Conservation (phyloP, 257 asterid species). For the Prunella vulgaris region DNA sequence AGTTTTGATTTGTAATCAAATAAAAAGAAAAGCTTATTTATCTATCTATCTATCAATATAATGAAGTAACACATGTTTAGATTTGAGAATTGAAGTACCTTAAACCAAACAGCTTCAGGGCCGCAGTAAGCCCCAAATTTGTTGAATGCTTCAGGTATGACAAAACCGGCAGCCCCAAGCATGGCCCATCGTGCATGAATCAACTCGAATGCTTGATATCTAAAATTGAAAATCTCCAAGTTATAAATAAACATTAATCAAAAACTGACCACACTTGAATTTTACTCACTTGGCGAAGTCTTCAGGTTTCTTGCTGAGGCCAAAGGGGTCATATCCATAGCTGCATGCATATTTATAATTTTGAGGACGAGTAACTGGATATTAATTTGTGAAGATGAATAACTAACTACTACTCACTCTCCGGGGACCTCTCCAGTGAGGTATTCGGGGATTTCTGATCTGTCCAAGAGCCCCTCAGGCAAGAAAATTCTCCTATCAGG, state of each 20-base stretch:
- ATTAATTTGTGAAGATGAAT: background rate
- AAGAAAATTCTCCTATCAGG: slow-evolving; percentile 95
- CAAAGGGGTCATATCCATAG: slow-evolving; percentile 97
- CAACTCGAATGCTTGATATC: slow-evolving; percentile 87
- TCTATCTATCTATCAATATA: too few relatives aligned
- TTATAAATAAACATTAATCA: too few relatives aligned
- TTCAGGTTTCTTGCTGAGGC: slow-evolving; percentile 93
- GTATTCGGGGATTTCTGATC: slow-evolving; percentile 94
- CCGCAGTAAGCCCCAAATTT: slow-evolving; percentile 93
- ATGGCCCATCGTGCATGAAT: slow-evolving; percentile 97
- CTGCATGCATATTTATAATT: slow-evolving; percentile 44
- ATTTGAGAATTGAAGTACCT: slow-evolving; percentile 51
- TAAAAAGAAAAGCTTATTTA: too few relatives aligned
- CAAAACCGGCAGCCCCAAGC: slow-evolving; percentile 97
- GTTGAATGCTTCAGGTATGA: slow-evolving; percentile 98
- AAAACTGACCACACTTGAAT: background rate
- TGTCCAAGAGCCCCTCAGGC: slow-evolving; percentile 93
- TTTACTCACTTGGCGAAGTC: slow-evolving; percentile 72
- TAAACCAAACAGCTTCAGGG: slow-evolving; percentile 99
- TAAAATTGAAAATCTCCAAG: background rate
- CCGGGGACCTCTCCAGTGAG: slow-evolving; percentile 93
- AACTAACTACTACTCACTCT: slow-evolving; percentile 50
- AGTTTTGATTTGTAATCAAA: too few relatives aligned
- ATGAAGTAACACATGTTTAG: too few relatives aligned
- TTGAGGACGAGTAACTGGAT: background rate